These are phyloP conservation scores for Didymella segeticola DNA, from an alignment of 2,329 filamentous ascomycete species.

Conservation along the genomic window DNA sequence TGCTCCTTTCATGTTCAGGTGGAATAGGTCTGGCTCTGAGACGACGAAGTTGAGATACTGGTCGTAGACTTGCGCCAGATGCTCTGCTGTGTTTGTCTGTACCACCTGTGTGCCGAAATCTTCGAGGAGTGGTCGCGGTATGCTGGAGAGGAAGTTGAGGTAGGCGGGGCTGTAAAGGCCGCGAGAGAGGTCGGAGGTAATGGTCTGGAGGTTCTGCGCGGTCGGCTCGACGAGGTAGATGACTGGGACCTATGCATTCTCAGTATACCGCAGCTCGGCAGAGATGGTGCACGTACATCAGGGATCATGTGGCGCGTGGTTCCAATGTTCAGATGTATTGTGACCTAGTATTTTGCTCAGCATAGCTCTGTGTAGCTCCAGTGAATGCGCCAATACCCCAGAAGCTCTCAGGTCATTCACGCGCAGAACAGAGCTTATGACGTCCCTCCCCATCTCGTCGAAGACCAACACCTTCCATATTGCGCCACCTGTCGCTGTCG, in stretches of 20 bases:
- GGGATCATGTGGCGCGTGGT: slow-evolving; percentile 87
- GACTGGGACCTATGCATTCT: slow-evolving; percentile 64
- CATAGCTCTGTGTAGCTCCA: slow-evolving; percentile 3
- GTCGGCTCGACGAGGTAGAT: slow-evolving; percentile 96
- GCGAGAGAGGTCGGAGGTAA: slow-evolving; percentile 84
- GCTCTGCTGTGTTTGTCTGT: slow-evolving; percentile 81
- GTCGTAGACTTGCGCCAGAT: slow-evolving; percentile 91
- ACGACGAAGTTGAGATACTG: slow-evolving; percentile 99
- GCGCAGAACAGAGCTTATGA: slow-evolving; percentile 93
- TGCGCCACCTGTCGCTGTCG: slow-evolving; percentile 24
- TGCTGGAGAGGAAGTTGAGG: slow-evolving; percentile 94
- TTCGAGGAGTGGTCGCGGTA: slow-evolving; percentile 88
- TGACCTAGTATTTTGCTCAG: slow-evolving; percentile 72
- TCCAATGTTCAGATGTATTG: slow-evolving; percentile 67
- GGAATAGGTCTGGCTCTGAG: slow-evolving; percentile 93
- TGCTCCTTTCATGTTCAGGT: slow-evolving; percentile 88
- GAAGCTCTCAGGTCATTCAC: slow-evolving; percentile 91
- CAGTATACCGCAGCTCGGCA: slow-evolving; percentile 9
- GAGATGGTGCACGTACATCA: slow-evolving; percentile 67
- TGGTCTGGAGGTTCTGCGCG: slow-evolving; percentile 76
- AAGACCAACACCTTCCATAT: slow-evolving; percentile 76
- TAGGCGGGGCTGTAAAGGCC: slow-evolving; percentile 88
- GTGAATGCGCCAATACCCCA: slow-evolving; percentile 61
- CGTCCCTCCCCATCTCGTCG: slow-evolving; percentile 88
- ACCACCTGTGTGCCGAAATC: slow-evolving; percentile 93